phyloP scores from a whole-genome alignment of 2,329 filamentous ascomycete genomes.

The Raffaelea ambrosiae region DNA sequence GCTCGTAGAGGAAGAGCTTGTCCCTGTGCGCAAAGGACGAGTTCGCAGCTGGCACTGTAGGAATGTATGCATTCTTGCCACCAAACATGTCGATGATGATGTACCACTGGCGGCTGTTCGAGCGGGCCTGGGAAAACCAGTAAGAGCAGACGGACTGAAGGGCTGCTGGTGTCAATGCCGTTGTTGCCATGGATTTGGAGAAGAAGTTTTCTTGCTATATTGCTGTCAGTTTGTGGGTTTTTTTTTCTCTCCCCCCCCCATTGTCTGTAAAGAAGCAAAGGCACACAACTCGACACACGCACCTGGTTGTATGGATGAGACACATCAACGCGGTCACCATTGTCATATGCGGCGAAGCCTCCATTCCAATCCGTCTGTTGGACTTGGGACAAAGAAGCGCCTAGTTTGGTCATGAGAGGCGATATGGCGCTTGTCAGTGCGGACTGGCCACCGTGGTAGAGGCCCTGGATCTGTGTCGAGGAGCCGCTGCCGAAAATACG shows the following conservation, averaged over 20 bases:
- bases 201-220: constrained; percentile 21
- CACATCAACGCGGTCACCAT: constrained; percentile 19
- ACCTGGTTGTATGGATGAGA: constrained; percentile 16
- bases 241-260: too few relatives aligned
- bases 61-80: constrained; percentile 27
- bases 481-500: constrained; percentile 17
- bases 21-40: constrained; percentile 32
- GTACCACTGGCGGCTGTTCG: constrained; percentile 21
- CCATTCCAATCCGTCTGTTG: constrained; percentile 19
- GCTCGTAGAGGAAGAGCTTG: constrained; percentile 41
- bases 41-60: constrained; percentile 15
- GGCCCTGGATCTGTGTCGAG: constrained; percentile 18
- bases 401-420: constrained; percentile 16
- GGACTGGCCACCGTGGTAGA: constrained; percentile 17
- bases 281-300: too few relatives aligned
- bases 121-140: constrained; percentile 14
- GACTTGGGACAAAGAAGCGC: constrained; percentile 13
- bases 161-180: constrained; percentile 15
- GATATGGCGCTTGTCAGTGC: constrained; percentile 13
- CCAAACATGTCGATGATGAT: constrained; percentile 26
- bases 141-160: constrained; percentile 18
- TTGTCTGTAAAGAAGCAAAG: too few relatives aligned
- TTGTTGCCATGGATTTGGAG: constrained; percentile 19
- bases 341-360: constrained; percentile 21
- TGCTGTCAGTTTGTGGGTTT: too few relatives aligned